Conservation (phyloP, 2,329 filamentous ascomycete species). For the Alternaria triticina region DNA sequence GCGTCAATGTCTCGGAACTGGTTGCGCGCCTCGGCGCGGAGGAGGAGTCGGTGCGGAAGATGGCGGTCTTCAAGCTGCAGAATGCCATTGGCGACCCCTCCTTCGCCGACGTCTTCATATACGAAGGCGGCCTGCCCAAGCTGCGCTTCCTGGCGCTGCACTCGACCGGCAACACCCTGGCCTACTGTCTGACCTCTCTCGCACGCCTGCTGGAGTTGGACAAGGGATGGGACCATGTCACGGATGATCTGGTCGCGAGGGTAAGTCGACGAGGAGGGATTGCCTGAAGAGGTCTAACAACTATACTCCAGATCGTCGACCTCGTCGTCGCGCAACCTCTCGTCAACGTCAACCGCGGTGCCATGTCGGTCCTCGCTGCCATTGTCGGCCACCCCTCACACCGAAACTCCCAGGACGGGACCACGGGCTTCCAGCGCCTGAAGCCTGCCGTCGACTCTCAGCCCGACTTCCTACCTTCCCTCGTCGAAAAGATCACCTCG, state of each 20-base stretch:
- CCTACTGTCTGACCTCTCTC: constrained; percentile 90
- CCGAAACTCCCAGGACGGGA: constrained; percentile 61
- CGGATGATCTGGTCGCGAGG: constrained; percentile 72
- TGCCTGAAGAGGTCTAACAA: constrained; percentile 12
- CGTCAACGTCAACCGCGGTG: constrained; percentile 95
- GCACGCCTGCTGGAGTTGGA: constrained; percentile 90
- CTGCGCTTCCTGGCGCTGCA: constrained; percentile 83
- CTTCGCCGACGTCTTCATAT: constrained; percentile 96
- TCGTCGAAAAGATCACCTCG: constrained; percentile 88
- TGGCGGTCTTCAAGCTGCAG: constrained; percentile 98
- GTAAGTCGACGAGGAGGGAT: constrained; percentile 50
- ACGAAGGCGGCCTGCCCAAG: constrained; percentile 81
- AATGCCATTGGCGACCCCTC: constrained; percentile 92
- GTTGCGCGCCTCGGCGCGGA: constrained; percentile 65
- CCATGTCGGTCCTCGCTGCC: constrained; percentile 94
- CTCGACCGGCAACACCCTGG: constrained; percentile 89
- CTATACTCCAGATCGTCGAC: constrained; percentile 72
- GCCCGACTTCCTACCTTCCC: constrained; percentile 91
- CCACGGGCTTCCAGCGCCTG: constrained; percentile 87
- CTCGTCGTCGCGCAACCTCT: constrained; percentile 93
- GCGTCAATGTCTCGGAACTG: constrained; percentile 62
- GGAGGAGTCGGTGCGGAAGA: constrained; percentile 92
- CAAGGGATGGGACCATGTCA: constrained; percentile 94
- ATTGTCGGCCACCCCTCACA: constrained; percentile 84
- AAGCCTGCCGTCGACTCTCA: constrained; percentile 91